Evolutionary conservation across 139 green algal genomes (phyloP).

Genomic region (Deuterostichococcus epilithicus): DNA sequence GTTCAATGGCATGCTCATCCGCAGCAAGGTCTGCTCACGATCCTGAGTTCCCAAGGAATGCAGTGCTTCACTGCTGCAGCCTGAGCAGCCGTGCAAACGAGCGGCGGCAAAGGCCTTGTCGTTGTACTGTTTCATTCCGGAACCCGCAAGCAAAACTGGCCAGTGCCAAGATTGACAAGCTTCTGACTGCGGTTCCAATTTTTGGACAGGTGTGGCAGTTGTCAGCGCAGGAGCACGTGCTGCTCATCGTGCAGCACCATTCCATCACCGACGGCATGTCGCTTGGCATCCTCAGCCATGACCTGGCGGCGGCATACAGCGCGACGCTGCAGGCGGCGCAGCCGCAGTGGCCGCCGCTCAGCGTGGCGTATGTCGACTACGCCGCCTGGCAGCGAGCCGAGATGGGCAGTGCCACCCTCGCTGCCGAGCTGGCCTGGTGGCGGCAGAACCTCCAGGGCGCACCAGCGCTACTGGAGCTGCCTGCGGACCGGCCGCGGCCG

Average conservation of each 20-base stretch:
- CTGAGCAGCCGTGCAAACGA: too few relatives aligned
- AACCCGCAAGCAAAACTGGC: too few relatives aligned
- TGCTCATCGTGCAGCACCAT: constrained; percentile 10
- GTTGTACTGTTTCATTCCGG: too few relatives aligned
- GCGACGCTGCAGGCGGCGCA: neutral
- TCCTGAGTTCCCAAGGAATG: too few relatives aligned
- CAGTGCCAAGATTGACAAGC: too few relatives aligned
- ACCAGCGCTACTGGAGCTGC: neutral
- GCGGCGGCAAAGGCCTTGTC: too few relatives aligned
- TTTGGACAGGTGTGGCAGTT: neutral
- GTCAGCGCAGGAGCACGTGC: constrained; percentile 2
- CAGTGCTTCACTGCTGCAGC: too few relatives aligned
- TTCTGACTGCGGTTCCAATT: too few relatives aligned
- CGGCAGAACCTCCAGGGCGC: neutral
- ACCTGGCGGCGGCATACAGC: constrained; percentile 4
- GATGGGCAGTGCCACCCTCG: neutral
- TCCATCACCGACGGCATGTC: constrained; percentile 4
- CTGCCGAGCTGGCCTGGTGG: neutral
- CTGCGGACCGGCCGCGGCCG: neutral
- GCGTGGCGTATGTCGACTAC: constrained; percentile 5
- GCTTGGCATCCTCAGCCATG: neutral
- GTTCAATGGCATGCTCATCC: neutral
- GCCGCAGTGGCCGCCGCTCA: neutral
- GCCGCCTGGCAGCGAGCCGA: neutral
- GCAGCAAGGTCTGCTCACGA: neutral